Base-by-base conservation (phyloP, 2,329 filamentous ascomycete genomes). In the Drechslerella dactyloides region DNA sequence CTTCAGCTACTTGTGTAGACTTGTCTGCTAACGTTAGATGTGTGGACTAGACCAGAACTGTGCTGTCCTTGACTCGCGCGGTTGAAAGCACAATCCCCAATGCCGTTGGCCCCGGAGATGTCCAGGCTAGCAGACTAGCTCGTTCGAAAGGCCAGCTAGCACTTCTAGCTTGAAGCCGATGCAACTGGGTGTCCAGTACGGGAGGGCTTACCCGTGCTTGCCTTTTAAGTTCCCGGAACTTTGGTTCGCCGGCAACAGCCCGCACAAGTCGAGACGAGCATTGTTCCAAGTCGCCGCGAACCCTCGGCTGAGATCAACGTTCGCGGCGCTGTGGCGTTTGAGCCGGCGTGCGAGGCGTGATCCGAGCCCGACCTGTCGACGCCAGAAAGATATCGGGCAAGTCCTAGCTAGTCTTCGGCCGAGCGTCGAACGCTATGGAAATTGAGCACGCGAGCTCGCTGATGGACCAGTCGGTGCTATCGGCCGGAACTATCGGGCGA, bases 251-350 rank as follows among this genome's bases (percentile, higher is more conserved):
- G 17, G 44, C 40, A 6, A 37, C 7, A 54, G 48, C n/a, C 54
- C 50, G 46, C 57, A 54, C 21, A n/a, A 58, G 52, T 50, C 19
- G 58, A 58, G 52, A 40, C 19, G 58, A 59, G 48, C 27, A 42
- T 50, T 64, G 56, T 62, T 51, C 53, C 35, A 46, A 54, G 50
- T 53, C 13, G 50, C 59, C 23, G 58, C 58, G 53, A 63, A 52
- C n/a, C 40, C 55, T 64, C 59, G 53, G 64, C 52, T 62, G 51
- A 68, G 55, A 37, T 68, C 58, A 55, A 46, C 53, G 46, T 55
- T 46, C 48, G 50, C 27, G 27, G 27, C n/a, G n/a, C 27, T 8
- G 27, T 33, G 27, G 27, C 27, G 27, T 33, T 33, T 8, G 27
- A 8, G 8, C 8, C 27, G 35, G 52, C 37, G 46, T 30, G 42